Evolutionary conservation across 139 green algal genomes (phyloP), one percentile per base, ranked within the genome.

Genomic region (Astrephomene gubernaculifera): DNA sequence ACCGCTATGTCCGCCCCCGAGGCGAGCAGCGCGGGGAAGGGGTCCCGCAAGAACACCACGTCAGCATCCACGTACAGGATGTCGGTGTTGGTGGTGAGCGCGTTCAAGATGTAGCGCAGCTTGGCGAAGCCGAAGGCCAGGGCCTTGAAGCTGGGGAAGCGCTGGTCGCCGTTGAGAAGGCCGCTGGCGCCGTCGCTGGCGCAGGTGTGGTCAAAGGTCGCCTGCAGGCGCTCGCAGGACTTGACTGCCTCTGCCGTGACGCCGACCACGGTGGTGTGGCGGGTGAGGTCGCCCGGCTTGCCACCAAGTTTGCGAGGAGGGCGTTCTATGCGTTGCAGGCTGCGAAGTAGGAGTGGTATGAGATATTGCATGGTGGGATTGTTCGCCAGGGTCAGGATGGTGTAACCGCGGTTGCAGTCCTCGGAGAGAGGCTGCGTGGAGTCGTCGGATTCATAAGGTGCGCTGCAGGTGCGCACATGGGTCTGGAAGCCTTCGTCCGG

Each of bases 1-100:
- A 74, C 61, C 14, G 63, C 78, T 21, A 84, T 53, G 57, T 83
- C 75, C 12, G 75, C 54, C 29, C 12, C 19, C 10, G 43, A 36
- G 61, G 21, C 33, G 14, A 75, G 64, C 63, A 85, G 64, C 5
- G 21, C 74, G 2, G 78, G 78, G 44, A 86, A 69, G 17, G 79
- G 79, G 65, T 86, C 44, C 10, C 65, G 45, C 35, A 86, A 49
- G 9, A 86, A 33, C 25, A 86, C 65, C n/a, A 78, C 65, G 44
- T 86, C 79, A 6, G 79, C 79, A 36, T 86, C 79, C 27, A 86
- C 17, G 21, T 43, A 86, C 35, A 86, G 65, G 2, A 86, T 17
- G 35, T 72, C 52, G 6, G 54, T 24, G 79, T 52, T 45, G 24
- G 65, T 69, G 45, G 43, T 44, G n/a, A 86, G 43, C 65, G 38